Base-by-base conservation (phyloP, 1,284 basidiomycete species). In the Anthracocystis setariae region DNA sequence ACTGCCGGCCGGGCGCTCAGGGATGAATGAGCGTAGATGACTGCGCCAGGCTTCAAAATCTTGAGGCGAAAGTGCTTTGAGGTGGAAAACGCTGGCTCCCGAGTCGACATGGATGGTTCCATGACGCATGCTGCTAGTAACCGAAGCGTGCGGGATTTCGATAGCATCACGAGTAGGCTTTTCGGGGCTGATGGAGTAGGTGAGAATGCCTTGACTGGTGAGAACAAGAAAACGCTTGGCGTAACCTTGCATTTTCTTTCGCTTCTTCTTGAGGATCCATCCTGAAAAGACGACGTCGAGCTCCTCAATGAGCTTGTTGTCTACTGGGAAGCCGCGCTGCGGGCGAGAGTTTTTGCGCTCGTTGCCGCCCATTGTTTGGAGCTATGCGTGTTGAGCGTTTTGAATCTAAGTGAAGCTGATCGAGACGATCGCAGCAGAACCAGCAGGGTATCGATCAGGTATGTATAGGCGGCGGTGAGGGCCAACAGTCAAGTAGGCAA, bases 221-320 rank as follows among this genome's bases (percentile, higher is more conserved):
- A 82, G 75, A 23, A 78, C 64, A 25, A 82, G 77, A 66, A 71
- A 82, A 35, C 81, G 75, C 57, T 80, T 81, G 50, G 81, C 81
- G 33, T 82, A 82, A 17, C 80, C 80, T 46, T 82, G 80, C 75
- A 82, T 81, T 64, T 80, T 82, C 70, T 82, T 82, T 48, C 80
- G 72, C 74, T 82, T 82, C 74, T 81, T 82, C 55, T 82, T 82
- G 45, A 82, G 67, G 21, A 82, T 80, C 79, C 79, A 82, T 59
- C 80, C 80, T 8, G 75, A 73, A 39, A 72, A 69, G 29, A 81
- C 57, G 32, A 80, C 61, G 15, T 75, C 66, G 21, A 77, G 68
- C 29, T 73, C 62, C 20, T 70, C 56, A 42, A 78, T 71, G 40
- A 52, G 59, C 33, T 60, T 61, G 17, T 61, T 67, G 43, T 53